Conservation (phyloP, 139 green algal species). For the Chlorella sp. region DNA sequence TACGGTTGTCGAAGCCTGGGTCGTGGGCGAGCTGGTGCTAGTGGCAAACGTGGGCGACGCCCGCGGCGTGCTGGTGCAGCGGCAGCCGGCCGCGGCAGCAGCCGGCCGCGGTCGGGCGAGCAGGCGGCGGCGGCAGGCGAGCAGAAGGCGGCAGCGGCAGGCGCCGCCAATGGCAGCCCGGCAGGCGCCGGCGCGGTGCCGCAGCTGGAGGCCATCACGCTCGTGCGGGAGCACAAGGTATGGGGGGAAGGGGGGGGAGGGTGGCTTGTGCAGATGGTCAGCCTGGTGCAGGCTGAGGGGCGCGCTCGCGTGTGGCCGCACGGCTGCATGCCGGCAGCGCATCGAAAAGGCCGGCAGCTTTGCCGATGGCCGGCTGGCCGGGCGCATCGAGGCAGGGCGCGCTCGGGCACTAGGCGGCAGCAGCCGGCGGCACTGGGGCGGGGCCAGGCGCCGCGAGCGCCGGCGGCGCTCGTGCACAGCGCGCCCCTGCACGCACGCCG, state of each 20-base stretch:
- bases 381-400: constrained; percentile 67
- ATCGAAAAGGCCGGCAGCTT: constrained; percentile 71
- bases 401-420: too few relatives aligned
- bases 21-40: constrained; percentile 54
- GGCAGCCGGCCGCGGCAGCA: not conserved
- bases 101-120: too few relatives aligned
- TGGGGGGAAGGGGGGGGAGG: too few relatives aligned
- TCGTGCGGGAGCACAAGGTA: constrained; percentile 69
- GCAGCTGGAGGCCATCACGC: constrained; percentile 36
- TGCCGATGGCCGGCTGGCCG: constrained; percentile 53
- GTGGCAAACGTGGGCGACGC: constrained; percentile 76
- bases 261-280: too few relatives aligned
- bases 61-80: constrained; percentile 54
- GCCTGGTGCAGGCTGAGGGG: too few relatives aligned
- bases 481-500: too few relatives aligned
- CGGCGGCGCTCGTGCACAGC: too few relatives aligned
- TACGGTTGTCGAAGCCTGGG: constrained; percentile 62
- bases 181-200: not conserved
- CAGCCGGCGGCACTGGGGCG: too few relatives aligned
- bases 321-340: constrained; percentile 54
- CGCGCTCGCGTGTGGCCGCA: too few relatives aligned
- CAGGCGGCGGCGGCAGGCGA: too few relatives aligned
- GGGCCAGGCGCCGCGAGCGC: too few relatives aligned
- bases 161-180: not conserved
- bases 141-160: too few relatives aligned